Percentiles rank a stretch among this genome's conserved stretches.
Evolutionary conservation across 2,329 filamentous ascomycete species (phyloP).

Genomic region (Fonsecaea pedrosoi): DNA sequence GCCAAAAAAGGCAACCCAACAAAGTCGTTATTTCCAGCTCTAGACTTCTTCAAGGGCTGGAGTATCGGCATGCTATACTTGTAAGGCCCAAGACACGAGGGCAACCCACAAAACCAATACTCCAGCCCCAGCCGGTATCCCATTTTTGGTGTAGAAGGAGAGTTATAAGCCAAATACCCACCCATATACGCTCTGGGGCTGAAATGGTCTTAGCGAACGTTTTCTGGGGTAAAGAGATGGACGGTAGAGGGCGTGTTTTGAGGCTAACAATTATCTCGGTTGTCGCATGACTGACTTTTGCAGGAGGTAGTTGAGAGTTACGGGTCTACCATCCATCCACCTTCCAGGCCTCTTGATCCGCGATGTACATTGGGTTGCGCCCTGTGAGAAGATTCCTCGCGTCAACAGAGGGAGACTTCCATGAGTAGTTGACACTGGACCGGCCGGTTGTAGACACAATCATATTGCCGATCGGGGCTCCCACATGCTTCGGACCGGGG

Average conservation of each 20-base stretch:
- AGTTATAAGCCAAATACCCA: not conserved
- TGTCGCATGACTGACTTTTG: not conserved
- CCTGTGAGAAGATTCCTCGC: not conserved
- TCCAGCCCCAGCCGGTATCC: not conserved
- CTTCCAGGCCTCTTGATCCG: not conserved
- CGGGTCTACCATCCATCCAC: not conserved
- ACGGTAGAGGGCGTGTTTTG: not conserved
- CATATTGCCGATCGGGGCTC: not conserved
- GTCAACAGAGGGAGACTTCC: not conserved
- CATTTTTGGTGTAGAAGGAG: not conserved
- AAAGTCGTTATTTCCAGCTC: not conserved
- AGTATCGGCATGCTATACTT: not conserved
- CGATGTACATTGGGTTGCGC: too few species aligned
- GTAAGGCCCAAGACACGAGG: not conserved
- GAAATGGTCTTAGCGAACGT: not conserved
- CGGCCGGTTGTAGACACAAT: not conserved
- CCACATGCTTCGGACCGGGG: not conserved
- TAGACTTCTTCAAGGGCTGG: not conserved
- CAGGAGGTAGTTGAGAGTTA: not conserved
- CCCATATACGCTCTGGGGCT: not conserved
- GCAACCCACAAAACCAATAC: not conserved
- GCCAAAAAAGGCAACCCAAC: conserved; percentile 19
- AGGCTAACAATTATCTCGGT: not conserved
- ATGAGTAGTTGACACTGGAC: not conserved
- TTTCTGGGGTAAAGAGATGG: not conserved